Percentiles rank a stretch among this genome's conserved stretches.
These are phyloP conservation scores for Cutaneotrichosporon cavernicola DNA, from an alignment of 1,284 basidiomycete species.

Conservation along the genomic window DNA sequence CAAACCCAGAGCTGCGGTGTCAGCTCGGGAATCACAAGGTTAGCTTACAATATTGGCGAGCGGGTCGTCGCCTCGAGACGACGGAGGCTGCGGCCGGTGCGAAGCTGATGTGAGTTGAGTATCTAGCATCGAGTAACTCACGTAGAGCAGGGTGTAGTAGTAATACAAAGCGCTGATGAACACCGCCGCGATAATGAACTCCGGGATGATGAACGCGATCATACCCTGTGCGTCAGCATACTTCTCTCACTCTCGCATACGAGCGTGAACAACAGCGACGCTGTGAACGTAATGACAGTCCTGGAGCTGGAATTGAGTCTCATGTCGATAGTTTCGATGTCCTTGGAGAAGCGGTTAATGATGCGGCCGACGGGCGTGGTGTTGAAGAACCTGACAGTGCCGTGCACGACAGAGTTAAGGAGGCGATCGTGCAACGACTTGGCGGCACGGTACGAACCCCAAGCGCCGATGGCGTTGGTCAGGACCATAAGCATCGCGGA, in stretches of 20 bases:
- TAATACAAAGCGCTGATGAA: slow-evolving; percentile 64
- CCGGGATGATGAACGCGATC: slow-evolving; percentile 67
- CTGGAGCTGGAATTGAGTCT: slow-evolving; percentile 69
- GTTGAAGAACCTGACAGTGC: slow-evolving; percentile 51
- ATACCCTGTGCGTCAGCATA: slow-evolving; percentile 4
- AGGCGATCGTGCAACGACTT: slow-evolving; percentile 47
- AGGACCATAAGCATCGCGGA: slow-evolving; percentile 42
- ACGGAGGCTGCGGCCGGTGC: slow-evolving; percentile 71
- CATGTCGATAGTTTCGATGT: slow-evolving; percentile 74
- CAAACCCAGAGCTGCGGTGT: slow-evolving; percentile 61
- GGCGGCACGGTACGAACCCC: slow-evolving; percentile 59
- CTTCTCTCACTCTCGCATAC: slow-evolving; percentile 19
- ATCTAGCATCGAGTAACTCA: neutral
- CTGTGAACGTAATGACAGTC: slow-evolving; percentile 69
- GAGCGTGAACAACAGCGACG: slow-evolving; percentile 67
- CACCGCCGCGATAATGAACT: slow-evolving; percentile 68
- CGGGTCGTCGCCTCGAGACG: slow-evolving; percentile 63
- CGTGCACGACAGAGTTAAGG: slow-evolving; percentile 39
- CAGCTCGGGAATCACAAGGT: neutral
- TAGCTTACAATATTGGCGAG: slow-evolving; percentile 48
- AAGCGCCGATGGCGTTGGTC: slow-evolving; percentile 43
- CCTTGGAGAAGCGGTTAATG: slow-evolving; percentile 74
- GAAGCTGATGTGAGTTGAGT: slow-evolving; percentile 20
- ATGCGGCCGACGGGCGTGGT: slow-evolving; percentile 60
- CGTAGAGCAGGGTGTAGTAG: slow-evolving; percentile 66